Evolutionary conservation across 2,329 filamentous ascomycete genomes (phyloP), one percentile per base, ranked within the genome.

Genomic region (Graphiopsis chlorocephala): DNA sequence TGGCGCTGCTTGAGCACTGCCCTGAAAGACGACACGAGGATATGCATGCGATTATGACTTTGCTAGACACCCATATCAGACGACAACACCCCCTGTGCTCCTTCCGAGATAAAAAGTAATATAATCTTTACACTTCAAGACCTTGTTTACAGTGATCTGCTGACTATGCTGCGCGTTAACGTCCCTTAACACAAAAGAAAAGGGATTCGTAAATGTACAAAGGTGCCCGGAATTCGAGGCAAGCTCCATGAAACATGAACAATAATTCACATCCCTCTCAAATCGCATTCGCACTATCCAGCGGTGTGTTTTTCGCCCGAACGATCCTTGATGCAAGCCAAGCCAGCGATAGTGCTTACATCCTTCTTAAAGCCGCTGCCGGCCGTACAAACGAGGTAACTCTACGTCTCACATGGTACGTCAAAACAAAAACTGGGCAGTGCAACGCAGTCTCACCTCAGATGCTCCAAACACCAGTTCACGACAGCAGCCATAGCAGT

Each of bases 1-100:
- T 63, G 78, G 77, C 23, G 33, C 29, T 56, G 28, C 29, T 56
- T 56, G 29, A 33, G 15, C 17, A 28, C 8, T 3, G 23, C 11
- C 2, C 29, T 28, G 48, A 29, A 26, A 17, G 12, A 52, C 29
- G 48, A 45, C n/a, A 45, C 20, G 38, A 45, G 10, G n/a, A 45
- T 26, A 17, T 52, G 48, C 14, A 52, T 52, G 25, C 15, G 26
- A 53, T 31, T 4, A 31, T 31, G 50, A 29, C 17, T 31, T 10
- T 52, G 15, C 15, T 11, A n/a, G n/a, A 52, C 8, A 52, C 5
- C n/a, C n/a, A n/a, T n/a, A n/a, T n/a, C 2, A 17, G 14, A 29
- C 14, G 14, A 20, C 4, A 3, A 23, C n/a, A 4, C 15, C 38
- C n/a, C 20, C 38, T 31, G 5, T 20, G n/a, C 10, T 45, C 12